A percentile compares a stretch with the other conserved stretches of the same genome.
These are phyloP conservation scores for Fusarium torreyae DNA, from an alignment of 2,329 filamentous ascomycete species.

Conservation along the genomic window DNA sequence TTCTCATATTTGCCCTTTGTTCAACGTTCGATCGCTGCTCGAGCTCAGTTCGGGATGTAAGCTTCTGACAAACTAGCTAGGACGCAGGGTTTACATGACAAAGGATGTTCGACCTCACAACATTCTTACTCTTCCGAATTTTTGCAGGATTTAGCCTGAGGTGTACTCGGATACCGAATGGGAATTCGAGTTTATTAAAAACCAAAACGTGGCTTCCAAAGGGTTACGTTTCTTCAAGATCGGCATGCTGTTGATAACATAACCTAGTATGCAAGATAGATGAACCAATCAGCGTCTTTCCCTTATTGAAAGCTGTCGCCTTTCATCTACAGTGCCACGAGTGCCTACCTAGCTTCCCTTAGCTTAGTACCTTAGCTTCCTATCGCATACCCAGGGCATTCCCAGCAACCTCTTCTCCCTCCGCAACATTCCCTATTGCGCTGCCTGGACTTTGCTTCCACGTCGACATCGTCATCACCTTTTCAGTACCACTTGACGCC, in stretches of 20 bases:
- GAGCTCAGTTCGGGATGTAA: no score
- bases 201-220: no score
- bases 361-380: conserved; percentile 8
- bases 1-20: no score
- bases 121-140: no score
- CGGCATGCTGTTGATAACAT: neutral
- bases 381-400: conserved; percentile 25
- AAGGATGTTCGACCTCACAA: no score
- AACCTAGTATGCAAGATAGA: neutral
- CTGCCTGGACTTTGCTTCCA: conserved; percentile 22
- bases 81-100: no score
- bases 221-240: no score
- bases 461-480: conserved; percentile 1
- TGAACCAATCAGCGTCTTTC: conserved; percentile 40
- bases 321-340: conserved; percentile 19
- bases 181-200: no score
- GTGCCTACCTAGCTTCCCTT: conserved; percentile 11
- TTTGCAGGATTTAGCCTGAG: no score
- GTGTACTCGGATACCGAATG: no score
- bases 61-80: no score
- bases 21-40: no score
- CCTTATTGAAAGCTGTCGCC: conserved; percentile 45
- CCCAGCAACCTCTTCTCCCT: conserved; percentile 12
- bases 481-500: neutral
- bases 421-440: conserved; percentile 19